phyloP scores from a whole-genome alignment of 2,329 filamentous ascomycete genomes.

The Myriangium duriaei region DNA sequence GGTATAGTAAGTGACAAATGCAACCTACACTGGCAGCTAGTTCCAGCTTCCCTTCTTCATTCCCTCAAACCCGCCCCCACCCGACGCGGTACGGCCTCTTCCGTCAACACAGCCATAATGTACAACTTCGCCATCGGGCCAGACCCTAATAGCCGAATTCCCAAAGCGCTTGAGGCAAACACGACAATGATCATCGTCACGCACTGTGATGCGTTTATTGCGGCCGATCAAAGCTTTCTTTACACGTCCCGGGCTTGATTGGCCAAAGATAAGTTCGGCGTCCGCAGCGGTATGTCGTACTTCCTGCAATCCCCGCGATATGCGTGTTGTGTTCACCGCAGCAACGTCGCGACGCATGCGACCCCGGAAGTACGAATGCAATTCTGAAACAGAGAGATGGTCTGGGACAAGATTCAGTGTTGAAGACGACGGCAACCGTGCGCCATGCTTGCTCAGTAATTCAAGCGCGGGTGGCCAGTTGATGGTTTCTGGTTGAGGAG shows the following conservation, averaged over 20 bases:
- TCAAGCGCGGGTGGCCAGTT: conserved; percentile 64
- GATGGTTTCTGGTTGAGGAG: conserved; percentile 55
- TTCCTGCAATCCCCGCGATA: conserved; percentile 64
- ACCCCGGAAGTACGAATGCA: conserved; percentile 84
- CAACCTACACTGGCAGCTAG: not conserved
- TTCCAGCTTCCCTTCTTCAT: conserved; percentile 11
- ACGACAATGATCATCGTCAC: conserved; percentile 78
- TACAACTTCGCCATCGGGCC: conserved; percentile 52
- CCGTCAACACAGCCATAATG: conserved; percentile 35
- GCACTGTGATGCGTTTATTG: conserved; percentile 62
- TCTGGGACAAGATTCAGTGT: conserved; percentile 79
- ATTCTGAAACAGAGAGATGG: conserved; percentile 60
- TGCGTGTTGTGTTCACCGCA: conserved; percentile 64
- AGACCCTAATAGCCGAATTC: conserved; percentile 77
- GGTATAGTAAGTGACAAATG: not conserved
- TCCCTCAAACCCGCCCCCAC: conserved; percentile 10
- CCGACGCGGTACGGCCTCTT: conserved; percentile 8
- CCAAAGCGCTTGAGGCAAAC: conserved; percentile 90
- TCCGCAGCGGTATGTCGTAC: conserved; percentile 70
- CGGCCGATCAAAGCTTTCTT: conserved; percentile 38
- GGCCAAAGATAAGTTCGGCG: conserved; percentile 59
- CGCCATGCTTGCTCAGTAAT: conserved; percentile 83
- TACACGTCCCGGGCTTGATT: conserved; percentile 30
- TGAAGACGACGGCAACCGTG: conserved; percentile 74
- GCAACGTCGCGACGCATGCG: conserved; percentile 79